Base-by-base conservation (phyloP, 306 rosid species). In the Dryas alaskensis region DNA sequence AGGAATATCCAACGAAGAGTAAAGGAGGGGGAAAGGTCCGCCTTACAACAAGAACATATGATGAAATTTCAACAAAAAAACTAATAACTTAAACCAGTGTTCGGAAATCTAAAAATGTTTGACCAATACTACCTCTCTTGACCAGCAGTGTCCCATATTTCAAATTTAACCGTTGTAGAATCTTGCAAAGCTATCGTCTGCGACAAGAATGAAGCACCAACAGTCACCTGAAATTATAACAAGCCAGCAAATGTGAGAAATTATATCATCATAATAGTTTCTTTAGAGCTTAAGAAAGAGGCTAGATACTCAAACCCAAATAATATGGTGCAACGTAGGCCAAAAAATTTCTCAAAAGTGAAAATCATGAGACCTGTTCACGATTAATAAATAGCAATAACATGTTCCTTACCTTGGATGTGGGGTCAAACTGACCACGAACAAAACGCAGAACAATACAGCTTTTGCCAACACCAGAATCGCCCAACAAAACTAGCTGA, bases 131-230 rank as follows among this genome's bases (percentile, higher is more conserved):
- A 95, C 99, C 99, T 95, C 89, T 95, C 98, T 78, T 95, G 99
- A 67, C 99, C 99, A 78, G 99, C 99, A 54, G 99, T 95, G 79
- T 95, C 99, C 99, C 99, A 95, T 81, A 95, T 95, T 90, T 95
- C 99, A 83, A 95, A 95, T 86, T 95, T 95, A 76, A 95, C 99
- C 0, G 98, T 95, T 44, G 99, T 90, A 54, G 99, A 95, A 84
- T 95, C 99, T 86, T 95, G 99, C 82, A 95, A 78, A 71, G 98
- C 99, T 73, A 95, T 95, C 59, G 99, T 95, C 86, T 95, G 99
- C 19, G 98, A 88, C 88, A 95, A 87, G 88, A 95, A 95, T 61
- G 99, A 95, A 69, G 99, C 99, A 79, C 99, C 99, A 55, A 95
- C 98, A 58, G 99, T 95, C 76, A 95, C 99, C 99, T 93, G 86